Evolutionary conservation across 257 asterid species (phyloP), one percentile per base, ranked within the genome.

Genomic region (Dorcoceras hygrometricum): DNA sequence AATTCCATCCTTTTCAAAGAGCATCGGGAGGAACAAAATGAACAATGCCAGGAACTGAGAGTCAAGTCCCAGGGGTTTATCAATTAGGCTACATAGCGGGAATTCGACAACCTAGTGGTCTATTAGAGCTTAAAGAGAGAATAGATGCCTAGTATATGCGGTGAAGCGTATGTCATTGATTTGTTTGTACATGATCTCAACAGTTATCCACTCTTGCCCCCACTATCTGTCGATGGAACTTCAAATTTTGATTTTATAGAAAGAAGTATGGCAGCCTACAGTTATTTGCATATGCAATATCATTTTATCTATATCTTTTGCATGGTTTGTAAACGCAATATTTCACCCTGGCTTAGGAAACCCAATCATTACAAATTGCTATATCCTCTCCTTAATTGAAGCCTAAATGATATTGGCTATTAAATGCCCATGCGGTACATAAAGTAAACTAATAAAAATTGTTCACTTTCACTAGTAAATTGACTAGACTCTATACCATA

Each of bases 131-230:
- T n/a, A n/a, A n/a, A n/a, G n/a, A n/a, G n/a, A n/a, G n/a, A n/a
- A n/a, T n/a, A n/a, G n/a, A n/a, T n/a, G n/a, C n/a, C n/a, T n/a
- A n/a, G n/a, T n/a, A n/a, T n/a, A n/a, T n/a, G n/a, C n/a, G n/a
- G n/a, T n/a, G n/a, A n/a, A n/a, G n/a, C n/a, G n/a, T n/a, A n/a
- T n/a, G n/a, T n/a, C n/a, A n/a, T n/a, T n/a, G n/a, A n/a, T 32
- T 57, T 27, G 51, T n/a, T 51, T 22, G 69, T 28, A 25, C 53
- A 31, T 23, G 69, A 54, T 65, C 43, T 36, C 25, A 56, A 55
- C 11, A 20, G 34, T 70, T 63, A 57, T 53, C 69, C 73, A 29
- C 48, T 43, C 25, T 46, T 54, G 59, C 57, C 63, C 29, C 65
- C 71, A 68, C 26, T 20, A 54, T 36, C 11, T 36, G 11, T 36